Percentiles rank a stretch among this genome's conserved stretches.
phyloP scores from a whole-genome alignment of 1,284 basidiomycete species.

The Fomitopsis schrenkii region DNA sequence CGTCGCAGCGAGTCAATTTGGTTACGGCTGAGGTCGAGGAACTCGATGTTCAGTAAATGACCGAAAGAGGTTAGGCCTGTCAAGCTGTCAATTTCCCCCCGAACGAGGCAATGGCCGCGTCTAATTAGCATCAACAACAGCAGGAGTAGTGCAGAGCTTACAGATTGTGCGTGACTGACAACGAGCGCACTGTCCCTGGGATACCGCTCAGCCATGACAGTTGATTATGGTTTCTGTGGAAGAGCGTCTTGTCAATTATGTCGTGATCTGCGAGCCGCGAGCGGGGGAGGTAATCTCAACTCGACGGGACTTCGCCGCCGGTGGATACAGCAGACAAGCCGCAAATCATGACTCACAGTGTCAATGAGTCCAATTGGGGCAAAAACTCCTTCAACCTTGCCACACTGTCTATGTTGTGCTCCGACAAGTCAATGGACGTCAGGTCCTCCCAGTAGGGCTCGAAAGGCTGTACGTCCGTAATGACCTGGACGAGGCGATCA shows the following conservation, averaged over 20 bases:
- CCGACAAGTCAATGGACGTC: slow-evolving; percentile 72
- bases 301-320: neutral
- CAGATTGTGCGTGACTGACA: slow-evolving; percentile 80
- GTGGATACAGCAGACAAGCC: neutral
- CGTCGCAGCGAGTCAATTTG: slow-evolving; percentile 83
- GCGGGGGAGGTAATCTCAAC: neutral
- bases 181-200: slow-evolving; percentile 71
- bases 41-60: slow-evolving; percentile 84
- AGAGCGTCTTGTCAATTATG: slow-evolving; percentile 11
- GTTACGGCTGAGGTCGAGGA: slow-evolving; percentile 89
- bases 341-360: slow-evolving; percentile 52
- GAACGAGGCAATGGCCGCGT: neutral
- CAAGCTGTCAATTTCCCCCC: slow-evolving; percentile 40
- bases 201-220: slow-evolving; percentile 87
- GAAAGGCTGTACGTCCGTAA: slow-evolving; percentile 95
- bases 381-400: slow-evolving; percentile 93
- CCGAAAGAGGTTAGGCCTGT: slow-evolving; percentile 86
- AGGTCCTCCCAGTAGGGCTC: slow-evolving; percentile 93
- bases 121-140: neutral
- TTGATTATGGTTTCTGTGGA: slow-evolving; percentile 70
- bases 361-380: slow-evolving; percentile 78
- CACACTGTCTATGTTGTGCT: slow-evolving; percentile 82
- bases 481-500: slow-evolving; percentile 86
- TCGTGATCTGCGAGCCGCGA: neutral
- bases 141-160: slow-evolving; percentile 30